Evolutionary conservation across 192 early-diverging fungal genomes (phyloP), one percentile per base, ranked within the genome.

Genomic region (Dissophora globulifera): DNA sequence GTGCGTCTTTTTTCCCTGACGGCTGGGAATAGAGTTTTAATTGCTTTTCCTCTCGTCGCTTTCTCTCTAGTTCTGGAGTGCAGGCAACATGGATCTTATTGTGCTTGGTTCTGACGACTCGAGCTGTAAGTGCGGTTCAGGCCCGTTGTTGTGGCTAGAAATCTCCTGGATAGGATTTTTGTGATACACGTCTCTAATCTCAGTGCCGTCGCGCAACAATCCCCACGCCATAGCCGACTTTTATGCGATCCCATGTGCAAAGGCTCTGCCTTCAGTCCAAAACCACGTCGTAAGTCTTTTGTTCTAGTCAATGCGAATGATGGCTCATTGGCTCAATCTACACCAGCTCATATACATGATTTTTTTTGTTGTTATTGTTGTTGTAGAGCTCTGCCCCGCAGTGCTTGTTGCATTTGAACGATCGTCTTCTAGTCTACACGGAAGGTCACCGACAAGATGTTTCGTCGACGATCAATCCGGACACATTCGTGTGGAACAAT

Each of bases 401-500:
- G 20, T 75, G 88, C 29, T 61, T 89, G n/a, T 69, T 94, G 43
- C 82, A 92, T 51, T 69, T 81, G 54, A 90, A 93, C 50, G 91
- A 93, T 67, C 79, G 84, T 25, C 57, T 94, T 2, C 55, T 92
- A 48, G 61, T 93, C 10, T 92, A 92, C 54, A 85, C 84, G 23
- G 89, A 89, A 13, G 87, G 84, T 16, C 80, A 87, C 50, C 85
- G 82, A 45, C 87, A 92, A 42, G 85, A 84, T 45, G 79, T 82
- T 20, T 84, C 85, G 4, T 83, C 86, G 8, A 81, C 87, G 1
- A 89, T 89, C 56, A 87, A 89, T 52, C 79, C 90, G 13, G 92
- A 92, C 58, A 78, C 86, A 4, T 81, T 90, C 25, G 84, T 89
- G 43, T 93, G 93, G 91, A 87, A 86, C 26, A 82, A 88, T 33